Base-by-base conservation (phyloP, 2,329 filamentous ascomycete genomes). In the Penicillium brasilianum region DNA sequence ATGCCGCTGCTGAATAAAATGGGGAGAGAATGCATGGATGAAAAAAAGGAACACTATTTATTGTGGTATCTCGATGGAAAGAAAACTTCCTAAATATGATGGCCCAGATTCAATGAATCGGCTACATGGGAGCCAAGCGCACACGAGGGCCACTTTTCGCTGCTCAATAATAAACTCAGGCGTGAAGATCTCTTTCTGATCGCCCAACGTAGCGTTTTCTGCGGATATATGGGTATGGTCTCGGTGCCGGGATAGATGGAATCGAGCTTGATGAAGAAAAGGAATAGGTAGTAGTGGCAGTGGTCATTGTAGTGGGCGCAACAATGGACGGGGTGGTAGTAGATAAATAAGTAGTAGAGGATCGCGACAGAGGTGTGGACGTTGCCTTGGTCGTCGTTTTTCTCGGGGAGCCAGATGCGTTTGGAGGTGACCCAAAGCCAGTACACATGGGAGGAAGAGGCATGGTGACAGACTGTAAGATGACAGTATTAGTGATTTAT, bases 361-460 rank as follows among this genome's bases (percentile, higher is more conserved):
- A 4, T 32, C 46, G 28, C 6, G n/a, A 25, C 16, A 49, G n/a
- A 18, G 25, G 20, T 7, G 46, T 49, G 16, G 46, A 49, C 3
- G 28, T 28, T 9, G 25, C 25, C 46, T 30, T 49, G 2, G 28
- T 32, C 10, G 16, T 49, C 3, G 28, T 30, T 8, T 18, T 32
- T 22, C 9, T 49, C 9, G 25, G 25, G 25, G 46, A 49, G 16
- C n/a, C 28, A 2, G 46, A 6, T 32, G 46, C 25, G 16, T 49
- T 49, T 18, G 46, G 25, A n/a, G 46, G 46, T 18, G 46, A 14
- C 1, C 32, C 49, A 16, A 52, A 52, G 4, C 49, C 49, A 9
- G 49, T 34, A 20, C 49, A 52, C 32, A 37, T 52, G 18, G 49
- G 22, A 20, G 18, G 49, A 9, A 52, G 34, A 22, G 49, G 49